Evolutionary conservation across 140 eudicot species (phyloP).

Genomic region (Stevia rebaudiana): DNA sequence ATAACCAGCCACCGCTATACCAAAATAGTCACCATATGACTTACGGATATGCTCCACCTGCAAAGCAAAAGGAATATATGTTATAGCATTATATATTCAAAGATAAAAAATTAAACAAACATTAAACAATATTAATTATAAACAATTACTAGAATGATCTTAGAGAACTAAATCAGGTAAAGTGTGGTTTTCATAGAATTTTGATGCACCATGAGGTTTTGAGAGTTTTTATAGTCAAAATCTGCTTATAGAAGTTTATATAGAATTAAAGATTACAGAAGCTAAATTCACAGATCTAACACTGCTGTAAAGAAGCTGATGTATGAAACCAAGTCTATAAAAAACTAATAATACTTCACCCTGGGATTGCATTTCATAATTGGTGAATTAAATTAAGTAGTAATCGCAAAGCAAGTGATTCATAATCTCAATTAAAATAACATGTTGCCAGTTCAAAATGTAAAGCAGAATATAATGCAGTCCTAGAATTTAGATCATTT

Average conservation of each 20-base stretch:
- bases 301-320: not conserved
- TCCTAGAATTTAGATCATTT: not conserved
- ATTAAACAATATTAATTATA: not conserved
- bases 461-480: not conserved
- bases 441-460: slow-evolving; percentile 5
- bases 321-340: not conserved
- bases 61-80: slow-evolving; percentile 8
- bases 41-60: slow-evolving; percentile 88
- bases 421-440: not conserved
- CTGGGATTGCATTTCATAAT: not conserved
- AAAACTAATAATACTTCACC: not conserved
- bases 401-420: not conserved
- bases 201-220: not conserved
- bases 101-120: not conserved
- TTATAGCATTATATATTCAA: not conserved
- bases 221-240: slow-evolving; percentile 3
- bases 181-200: not conserved
- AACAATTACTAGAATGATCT: not conserved
- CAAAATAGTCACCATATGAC: slow-evolving; percentile 86
- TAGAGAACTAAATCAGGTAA: not conserved
- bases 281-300: slow-evolving; percentile 9
- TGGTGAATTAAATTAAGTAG: not conserved
- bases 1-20: slow-evolving; percentile 97
- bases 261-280: not conserved
- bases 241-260: not conserved